A percentile compares a stretch with the other conserved stretches of the same genome.
These are phyloP conservation scores for Tuber umbilicatum DNA, from an alignment of 495 filamentous ascomycete species.

Conservation along the genomic window DNA sequence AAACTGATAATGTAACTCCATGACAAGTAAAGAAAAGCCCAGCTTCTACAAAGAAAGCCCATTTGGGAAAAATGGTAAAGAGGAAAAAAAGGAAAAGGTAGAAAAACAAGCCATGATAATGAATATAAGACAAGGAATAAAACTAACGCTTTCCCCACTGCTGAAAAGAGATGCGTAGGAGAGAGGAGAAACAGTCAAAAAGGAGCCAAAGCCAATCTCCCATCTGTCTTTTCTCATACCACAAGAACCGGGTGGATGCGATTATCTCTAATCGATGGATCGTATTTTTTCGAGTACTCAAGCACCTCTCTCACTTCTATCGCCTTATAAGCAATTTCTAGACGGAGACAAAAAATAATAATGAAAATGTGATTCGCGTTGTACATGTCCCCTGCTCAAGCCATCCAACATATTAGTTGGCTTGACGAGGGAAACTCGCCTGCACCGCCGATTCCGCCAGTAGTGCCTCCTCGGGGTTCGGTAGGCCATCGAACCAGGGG, in stretches of 20 bases:
- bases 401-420: neutral
- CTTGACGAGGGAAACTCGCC: conserved; percentile 15
- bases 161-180: neutral
- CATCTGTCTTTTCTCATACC: neutral
- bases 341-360: neutral
- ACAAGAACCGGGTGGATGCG: neutral
- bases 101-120: neutral
- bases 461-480: conserved; percentile 36
- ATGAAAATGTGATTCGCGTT: neutral
- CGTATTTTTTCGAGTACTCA: neutral
- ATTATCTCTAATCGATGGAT: neutral
- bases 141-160: neutral
- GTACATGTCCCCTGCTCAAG: neutral
- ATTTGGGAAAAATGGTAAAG: neutral
- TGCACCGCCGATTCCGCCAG: conserved; percentile 33
- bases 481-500: conserved; percentile 56
- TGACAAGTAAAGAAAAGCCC: neutral
- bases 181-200: neutral
- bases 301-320: neutral
- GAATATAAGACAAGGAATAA: neutral
- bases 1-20: neutral
- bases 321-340: neutral
- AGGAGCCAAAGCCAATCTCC: neutral
- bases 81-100: neutral
- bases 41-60: neutral